These are phyloP conservation scores for Carex sylvatica DNA, from an alignment of 202 grass and related monocot genomes.

Conservation along the genomic window DNA sequence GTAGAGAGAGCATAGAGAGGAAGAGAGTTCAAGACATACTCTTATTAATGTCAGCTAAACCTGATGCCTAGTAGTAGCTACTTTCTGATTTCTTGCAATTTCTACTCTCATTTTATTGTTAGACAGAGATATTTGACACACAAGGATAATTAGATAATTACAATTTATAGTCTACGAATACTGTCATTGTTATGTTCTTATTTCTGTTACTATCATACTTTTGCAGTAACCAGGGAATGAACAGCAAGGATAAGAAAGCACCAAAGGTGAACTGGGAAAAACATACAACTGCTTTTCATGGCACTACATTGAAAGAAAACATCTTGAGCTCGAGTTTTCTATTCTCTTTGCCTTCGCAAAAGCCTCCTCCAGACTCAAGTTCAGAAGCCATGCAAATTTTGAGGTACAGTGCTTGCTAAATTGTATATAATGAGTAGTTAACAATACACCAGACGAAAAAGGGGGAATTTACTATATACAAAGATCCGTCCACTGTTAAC, in stretches of 20 bases:
- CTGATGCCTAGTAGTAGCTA: not conserved
- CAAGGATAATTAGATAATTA: not conserved
- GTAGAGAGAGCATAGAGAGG: too few species aligned
- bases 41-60: not conserved
- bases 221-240: constrained; percentile 14
- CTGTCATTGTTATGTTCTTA: not conserved
- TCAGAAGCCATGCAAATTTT: constrained; percentile 41
- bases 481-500: not conserved
- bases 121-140: not conserved
- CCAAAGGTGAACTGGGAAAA: constrained; percentile 62
- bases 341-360: constrained; percentile 81
- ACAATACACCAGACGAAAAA: not conserved
- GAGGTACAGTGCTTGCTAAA: constrained; percentile 35
- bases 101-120: not conserved
- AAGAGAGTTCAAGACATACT: not conserved
- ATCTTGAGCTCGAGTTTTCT: constrained; percentile 69
- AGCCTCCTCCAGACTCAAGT: constrained; percentile 35
- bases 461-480: not conserved
- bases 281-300: constrained; percentile 48
- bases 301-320: constrained; percentile 41
- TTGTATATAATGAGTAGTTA: not conserved
- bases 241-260: constrained; percentile 34
- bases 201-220: not conserved
- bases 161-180: not conserved
- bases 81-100: not conserved